Evolutionary conservation across 1,284 basidiomycete species (phyloP), one percentile per base, ranked within the genome.

Genomic region (Abortiporus biennis): DNA sequence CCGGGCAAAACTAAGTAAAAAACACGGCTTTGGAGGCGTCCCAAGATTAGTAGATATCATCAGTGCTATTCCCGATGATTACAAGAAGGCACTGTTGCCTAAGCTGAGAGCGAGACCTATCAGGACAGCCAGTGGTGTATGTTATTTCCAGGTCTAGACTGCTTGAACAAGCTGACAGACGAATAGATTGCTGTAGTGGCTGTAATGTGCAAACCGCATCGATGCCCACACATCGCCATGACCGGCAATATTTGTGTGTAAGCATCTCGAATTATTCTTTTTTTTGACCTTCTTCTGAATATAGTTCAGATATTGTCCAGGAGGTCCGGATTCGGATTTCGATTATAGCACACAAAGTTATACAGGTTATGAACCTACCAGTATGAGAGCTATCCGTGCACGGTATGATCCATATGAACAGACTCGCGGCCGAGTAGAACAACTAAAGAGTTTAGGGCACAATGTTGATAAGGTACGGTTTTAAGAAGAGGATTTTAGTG

Each of bases 171-270:
- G 27, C 47, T 44, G 21, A 9, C 36, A 92, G 22, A 20, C n/a
- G 6, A 11, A 12, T 32, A 43, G 89, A 95, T 96, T 46, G 96
- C 96, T 1, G 96, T 99, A 13, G 96, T 99, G 4, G 96, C 96
- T 3, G 95, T 99, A 29, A 99, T 99, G 96, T 97, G 94, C 74
- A 99, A 99, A 62, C 96, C 96, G 2, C 96, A 99, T 72, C 80
- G 96, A 39, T 99, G 96, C 71, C 96, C 96, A 4, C 96, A 99
- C 66, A 99, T 99, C 46, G 96, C 96, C 4, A 95, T 99, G 87
- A 99, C 96, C 0, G 96, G 96, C n/a, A 98, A 99, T 59, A 98
- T 99, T 40, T 99, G 96, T 67, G 95, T 99, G 82, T 92, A 57
- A 52, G 82, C 6, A 33, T 31, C n/a, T 47, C 17, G 38, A 36